These are phyloP conservation scores for Colletotrichum sp. DNA, from an alignment of 2,329 filamentous ascomycete species.

Conservation along the genomic window DNA sequence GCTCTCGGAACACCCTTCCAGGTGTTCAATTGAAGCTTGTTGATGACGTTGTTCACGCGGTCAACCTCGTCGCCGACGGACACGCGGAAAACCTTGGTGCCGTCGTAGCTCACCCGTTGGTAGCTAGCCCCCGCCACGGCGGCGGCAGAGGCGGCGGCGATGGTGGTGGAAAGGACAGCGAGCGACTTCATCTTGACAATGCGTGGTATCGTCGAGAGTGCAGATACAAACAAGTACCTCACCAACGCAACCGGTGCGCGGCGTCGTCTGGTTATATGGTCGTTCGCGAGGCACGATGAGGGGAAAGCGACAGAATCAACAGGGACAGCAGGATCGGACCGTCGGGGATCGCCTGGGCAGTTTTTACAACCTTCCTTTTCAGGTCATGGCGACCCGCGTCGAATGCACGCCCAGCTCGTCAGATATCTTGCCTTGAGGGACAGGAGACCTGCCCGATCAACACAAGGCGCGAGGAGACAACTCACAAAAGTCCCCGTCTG, in stretches of 20 bases:
- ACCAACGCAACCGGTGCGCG: background rate
- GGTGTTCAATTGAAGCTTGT: slow-evolving; percentile 36
- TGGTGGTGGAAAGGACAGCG: slow-evolving; percentile 1
- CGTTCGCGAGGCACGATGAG: background rate
- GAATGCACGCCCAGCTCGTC: background rate
- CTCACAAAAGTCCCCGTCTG: slow-evolving; percentile 6
- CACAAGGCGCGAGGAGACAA: background rate
- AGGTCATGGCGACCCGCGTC: background rate
- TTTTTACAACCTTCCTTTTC: slow-evolving; percentile 13
- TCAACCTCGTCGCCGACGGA: slow-evolving; percentile 35
- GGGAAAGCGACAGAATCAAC: background rate
- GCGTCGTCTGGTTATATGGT: background rate
- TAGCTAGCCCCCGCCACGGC: background rate
- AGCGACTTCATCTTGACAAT: slow-evolving; percentile 16
- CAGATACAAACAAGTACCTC: background rate
- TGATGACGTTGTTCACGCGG: slow-evolving; percentile 35
- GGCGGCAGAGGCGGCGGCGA: slow-evolving; percentile 13
- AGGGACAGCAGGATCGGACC: background rate
- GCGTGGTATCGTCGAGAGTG: background rate
- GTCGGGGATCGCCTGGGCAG: background rate
- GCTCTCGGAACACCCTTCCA: slow-evolving; percentile 41
- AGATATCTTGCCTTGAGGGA: background rate
- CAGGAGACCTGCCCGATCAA: slow-evolving; percentile 13
- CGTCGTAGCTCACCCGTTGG: slow-evolving; percentile 40
- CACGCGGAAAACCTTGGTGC: slow-evolving; percentile 50